Evolutionary conservation across 768 basidiomycete species (phyloP).

Genomic region (Tulasnella calospora): DNA sequence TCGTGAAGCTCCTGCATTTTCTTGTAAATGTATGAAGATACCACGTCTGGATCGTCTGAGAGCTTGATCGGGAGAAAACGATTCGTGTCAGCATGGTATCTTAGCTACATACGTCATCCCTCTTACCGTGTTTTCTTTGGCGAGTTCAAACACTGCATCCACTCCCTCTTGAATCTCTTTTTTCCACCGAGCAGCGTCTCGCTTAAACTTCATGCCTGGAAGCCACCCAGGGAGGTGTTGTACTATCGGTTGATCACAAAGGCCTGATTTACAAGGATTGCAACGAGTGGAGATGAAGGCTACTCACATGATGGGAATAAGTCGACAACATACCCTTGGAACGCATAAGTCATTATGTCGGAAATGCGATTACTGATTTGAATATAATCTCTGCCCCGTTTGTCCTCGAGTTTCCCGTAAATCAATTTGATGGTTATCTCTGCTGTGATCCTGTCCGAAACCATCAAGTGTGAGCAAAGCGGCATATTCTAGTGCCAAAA

Average conservation of each 20-base stretch:
- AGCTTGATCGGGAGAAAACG: no score
- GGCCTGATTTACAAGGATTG: neutral
- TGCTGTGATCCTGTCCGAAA: neutral
- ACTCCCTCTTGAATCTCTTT: neutral
- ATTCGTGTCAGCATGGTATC: no score
- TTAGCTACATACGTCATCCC: neutral
- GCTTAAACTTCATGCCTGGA: slow-evolving; percentile 11
- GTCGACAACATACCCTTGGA: slow-evolving; percentile 7
- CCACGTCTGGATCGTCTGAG: no score
- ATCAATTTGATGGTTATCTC: neutral
- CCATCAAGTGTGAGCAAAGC: neutral
- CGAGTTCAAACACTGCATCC: neutral
- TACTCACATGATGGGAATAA: slow-evolving; percentile 8
- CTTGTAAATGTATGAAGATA: no score
- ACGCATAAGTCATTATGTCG: neutral
- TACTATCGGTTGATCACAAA: neutral
- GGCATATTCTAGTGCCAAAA: no score
- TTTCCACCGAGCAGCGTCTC: neutral
- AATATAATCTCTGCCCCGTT: neutral
- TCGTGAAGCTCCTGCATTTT: no score
- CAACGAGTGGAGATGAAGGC: neutral
- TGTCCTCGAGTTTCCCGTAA: neutral
- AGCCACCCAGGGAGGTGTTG: slow-evolving; percentile 15
- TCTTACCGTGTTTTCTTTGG: neutral
- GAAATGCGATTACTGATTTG: neutral